A percentile compares a stretch with the other conserved stretches of the same genome.
These are phyloP conservation scores for Bocquillonia castaneifolia DNA, from an alignment of 441 rosid genomes.

Conservation along the genomic window DNA sequence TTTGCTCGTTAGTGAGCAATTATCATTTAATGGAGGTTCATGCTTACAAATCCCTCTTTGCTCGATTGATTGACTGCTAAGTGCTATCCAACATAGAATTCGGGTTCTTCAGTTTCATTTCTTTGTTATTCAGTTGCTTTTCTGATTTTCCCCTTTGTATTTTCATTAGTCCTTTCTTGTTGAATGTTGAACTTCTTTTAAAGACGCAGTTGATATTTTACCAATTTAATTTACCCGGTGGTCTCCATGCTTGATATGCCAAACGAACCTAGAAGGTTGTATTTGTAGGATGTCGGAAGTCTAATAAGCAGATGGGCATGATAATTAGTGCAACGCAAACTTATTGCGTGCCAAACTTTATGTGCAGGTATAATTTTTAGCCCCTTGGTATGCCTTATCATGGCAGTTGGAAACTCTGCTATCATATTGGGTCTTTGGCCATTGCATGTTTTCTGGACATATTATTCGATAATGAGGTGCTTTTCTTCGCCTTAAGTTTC, in stretches of 20 bases:
- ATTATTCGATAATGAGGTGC: constrained; percentile 60
- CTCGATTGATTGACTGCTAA: neutral
- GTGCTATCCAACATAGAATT: neutral
- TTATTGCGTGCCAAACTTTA: constrained; percentile 3
- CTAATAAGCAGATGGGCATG: neutral
- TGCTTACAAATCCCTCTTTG: neutral
- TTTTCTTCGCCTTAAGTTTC: constrained; percentile 16
- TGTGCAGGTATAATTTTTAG: constrained; percentile 65
- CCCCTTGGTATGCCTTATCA: constrained; percentile 56
- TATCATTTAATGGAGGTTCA: neutral
- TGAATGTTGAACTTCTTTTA: neutral
- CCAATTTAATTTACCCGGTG: neutral
- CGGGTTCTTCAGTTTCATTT: neutral
- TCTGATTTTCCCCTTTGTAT: neutral
- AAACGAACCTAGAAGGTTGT: neutral
- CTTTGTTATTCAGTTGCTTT: neutral
- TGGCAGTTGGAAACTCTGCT: constrained; percentile 60
- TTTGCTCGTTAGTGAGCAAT: neutral
- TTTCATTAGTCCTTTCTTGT: neutral
- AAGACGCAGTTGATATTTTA: constrained; percentile 3
- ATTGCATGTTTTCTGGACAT: constrained; percentile 55
- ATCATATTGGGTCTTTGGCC: constrained; percentile 77
- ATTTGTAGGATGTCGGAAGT: neutral
- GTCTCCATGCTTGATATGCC: neutral
- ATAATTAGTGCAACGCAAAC: neutral